Percentiles rank a stretch among this genome's conserved stretches.
These are phyloP conservation scores for Anthracocystis walkeri DNA, from an alignment of 1,284 basidiomycete species.

Conservation along the genomic window DNA sequence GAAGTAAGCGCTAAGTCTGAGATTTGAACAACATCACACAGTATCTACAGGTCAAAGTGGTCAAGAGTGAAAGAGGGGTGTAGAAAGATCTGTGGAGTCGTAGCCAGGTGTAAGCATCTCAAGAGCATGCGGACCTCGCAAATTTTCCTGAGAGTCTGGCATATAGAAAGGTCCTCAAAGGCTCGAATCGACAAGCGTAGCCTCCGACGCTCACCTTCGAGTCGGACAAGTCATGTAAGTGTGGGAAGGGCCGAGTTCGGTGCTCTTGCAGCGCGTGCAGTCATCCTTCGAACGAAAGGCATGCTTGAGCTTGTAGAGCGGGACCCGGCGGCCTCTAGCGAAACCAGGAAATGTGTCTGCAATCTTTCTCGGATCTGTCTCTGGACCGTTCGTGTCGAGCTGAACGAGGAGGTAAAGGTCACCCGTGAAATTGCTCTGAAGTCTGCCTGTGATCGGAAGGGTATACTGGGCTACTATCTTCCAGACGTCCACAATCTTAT, in stretches of 20 bases:
- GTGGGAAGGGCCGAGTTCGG: background rate
- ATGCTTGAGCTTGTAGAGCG: background rate
- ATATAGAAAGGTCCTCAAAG: no score
- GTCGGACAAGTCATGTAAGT: background rate
- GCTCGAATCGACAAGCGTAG: slow-evolving; percentile 1
- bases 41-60: no score
- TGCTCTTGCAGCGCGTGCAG: slow-evolving; percentile 2
- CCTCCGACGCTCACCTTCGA: background rate
- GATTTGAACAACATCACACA: no score
- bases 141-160: no score
- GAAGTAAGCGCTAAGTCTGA: no score
- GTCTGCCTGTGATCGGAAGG: no score
- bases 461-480: background rate
- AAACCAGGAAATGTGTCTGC: background rate
- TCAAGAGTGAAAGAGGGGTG: no score
- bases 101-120: no score
- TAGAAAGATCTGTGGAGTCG: no score
- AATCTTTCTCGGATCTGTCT: background rate
- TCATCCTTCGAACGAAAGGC: background rate
- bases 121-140: no score
- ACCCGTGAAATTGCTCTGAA: background rate
- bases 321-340: background rate
- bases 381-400: background rate
- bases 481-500: background rate
- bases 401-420: slow-evolving; percentile 5